phyloP scores from a whole-genome alignment of 192 early-diverging fungal species.

The Backusella psychrophila region DNA sequence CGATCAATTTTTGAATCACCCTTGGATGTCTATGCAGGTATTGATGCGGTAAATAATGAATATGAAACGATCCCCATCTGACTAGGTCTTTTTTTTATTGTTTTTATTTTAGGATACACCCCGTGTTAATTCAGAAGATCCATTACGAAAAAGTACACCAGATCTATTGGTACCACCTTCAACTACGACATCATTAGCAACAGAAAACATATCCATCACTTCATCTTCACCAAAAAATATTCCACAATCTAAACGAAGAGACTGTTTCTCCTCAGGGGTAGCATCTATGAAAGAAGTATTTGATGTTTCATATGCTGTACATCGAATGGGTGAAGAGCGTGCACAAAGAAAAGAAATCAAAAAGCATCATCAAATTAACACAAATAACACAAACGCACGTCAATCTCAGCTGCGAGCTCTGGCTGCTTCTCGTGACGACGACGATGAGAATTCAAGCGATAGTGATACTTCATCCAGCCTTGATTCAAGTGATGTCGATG shows the following conservation, averaged over 20 bases:
- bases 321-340: constrained; percentile 64
- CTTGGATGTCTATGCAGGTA: constrained; percentile 70
- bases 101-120: constrained; percentile 1
- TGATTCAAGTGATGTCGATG: neutral
- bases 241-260: neutral
- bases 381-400: neutral
- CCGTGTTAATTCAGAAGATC: neutral
- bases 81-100: neutral
- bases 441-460: neutral
- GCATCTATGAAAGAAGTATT: constrained; percentile 64
- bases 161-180: constrained; percentile 1
- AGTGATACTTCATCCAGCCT: neutral
- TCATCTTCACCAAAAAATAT: neutral
- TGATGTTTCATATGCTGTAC: constrained; percentile 71
- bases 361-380: neutral
- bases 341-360: constrained; percentile 26
- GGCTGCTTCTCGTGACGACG: constrained; percentile 13
- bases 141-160: neutral
- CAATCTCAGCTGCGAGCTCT: constrained; percentile 7
- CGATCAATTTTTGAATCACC: constrained; percentile 77
- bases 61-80: neutral
- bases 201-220: neutral
- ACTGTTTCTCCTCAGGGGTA: neutral
- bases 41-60: neutral
- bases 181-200: constrained; percentile 3